Evolutionary conservation across 257 asterid species (phyloP).

Genomic region (Anisodus tanguticus): DNA sequence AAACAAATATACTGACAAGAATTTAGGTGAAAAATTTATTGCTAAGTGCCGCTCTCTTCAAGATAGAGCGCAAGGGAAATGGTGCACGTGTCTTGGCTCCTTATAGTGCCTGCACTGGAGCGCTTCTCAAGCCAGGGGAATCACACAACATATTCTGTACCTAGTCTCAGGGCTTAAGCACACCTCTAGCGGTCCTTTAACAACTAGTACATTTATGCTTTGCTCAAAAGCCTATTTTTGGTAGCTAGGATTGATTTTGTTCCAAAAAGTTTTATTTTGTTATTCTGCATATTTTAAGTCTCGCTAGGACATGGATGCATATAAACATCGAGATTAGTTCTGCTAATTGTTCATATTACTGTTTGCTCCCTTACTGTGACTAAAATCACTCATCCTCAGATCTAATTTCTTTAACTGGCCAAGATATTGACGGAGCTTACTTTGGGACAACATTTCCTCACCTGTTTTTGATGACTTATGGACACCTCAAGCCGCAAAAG

Average conservation of each 20-base stretch:
- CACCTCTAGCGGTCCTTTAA: neutral
- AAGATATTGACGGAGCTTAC: conserved; percentile 92
- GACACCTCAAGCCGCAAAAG: conserved; percentile 90
- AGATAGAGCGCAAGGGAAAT: neutral
- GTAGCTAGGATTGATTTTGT: neutral
- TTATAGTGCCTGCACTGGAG: conserved; percentile 8
- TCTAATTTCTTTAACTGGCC: conserved; percentile 47
- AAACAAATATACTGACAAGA: neutral
- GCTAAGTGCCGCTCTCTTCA: neutral
- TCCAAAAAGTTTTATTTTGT: neutral
- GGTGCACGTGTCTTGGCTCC: neutral
- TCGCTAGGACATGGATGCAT: neutral
- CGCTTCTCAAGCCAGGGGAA: neutral
- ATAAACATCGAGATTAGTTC: neutral
- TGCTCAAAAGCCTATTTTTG: neutral
- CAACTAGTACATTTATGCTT: conserved; percentile 6
- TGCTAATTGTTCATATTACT: neutral
- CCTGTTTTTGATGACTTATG: conserved; percentile 91
- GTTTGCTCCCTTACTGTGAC: neutral
- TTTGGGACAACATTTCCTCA: conserved; percentile 97
- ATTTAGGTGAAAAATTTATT: conserved; percentile 15
- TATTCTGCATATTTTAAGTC: neutral
- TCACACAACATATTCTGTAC: neutral
- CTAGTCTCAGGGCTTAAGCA: neutral
- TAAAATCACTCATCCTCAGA: neutral